Evolutionary conservation across 805 yeast species (phyloP).

Genomic region (Saccharomycopsis sp.): DNA sequence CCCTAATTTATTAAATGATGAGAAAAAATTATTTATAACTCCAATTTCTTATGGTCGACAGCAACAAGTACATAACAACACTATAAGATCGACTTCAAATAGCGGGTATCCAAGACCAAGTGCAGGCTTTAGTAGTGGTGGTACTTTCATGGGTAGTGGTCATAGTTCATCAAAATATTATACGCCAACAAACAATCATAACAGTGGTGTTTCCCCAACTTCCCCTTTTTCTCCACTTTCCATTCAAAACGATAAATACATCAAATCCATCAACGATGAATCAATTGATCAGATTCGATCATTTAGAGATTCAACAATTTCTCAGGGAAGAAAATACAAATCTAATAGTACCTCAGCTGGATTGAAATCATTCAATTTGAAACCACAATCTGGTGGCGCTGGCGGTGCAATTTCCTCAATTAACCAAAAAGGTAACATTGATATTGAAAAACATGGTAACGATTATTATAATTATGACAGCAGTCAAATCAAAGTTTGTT

Average conservation of each 20-base stretch:
- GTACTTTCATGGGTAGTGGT: no score
- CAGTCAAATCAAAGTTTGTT: slow-evolving; percentile 6
- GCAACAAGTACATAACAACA: slow-evolving; percentile 1
- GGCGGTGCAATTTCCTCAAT: no score
- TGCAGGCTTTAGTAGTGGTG: neutral
- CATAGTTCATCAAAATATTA: no score
- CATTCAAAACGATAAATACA: slow-evolving; percentile 13
- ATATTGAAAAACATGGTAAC: slow-evolving; percentile 10
- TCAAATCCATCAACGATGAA: slow-evolving; percentile 15
- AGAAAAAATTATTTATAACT: slow-evolving; percentile 2
- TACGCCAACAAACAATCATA: slow-evolving; percentile 2
- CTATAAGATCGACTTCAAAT: slow-evolving; percentile 11
- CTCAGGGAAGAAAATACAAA: slow-evolving; percentile 8
- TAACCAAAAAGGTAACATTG: no score
- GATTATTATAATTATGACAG: slow-evolving; percentile 1
- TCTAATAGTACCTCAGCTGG: slow-evolving; percentile 5
- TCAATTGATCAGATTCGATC: slow-evolving; percentile 4
- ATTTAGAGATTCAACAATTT: slow-evolving; percentile 8
- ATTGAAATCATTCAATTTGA: slow-evolving; percentile 17
- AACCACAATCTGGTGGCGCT: slow-evolving; percentile 10
- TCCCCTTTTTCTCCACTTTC: slow-evolving; percentile 18
- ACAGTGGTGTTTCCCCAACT: slow-evolving; percentile 5
- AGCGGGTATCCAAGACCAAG: slow-evolving; percentile 3
- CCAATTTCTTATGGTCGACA: slow-evolving; percentile 6
- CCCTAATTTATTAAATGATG: slow-evolving; percentile 7